Base-by-base conservation (phyloP, 306 rosid genomes). In the Ceratonia siliqua region DNA sequence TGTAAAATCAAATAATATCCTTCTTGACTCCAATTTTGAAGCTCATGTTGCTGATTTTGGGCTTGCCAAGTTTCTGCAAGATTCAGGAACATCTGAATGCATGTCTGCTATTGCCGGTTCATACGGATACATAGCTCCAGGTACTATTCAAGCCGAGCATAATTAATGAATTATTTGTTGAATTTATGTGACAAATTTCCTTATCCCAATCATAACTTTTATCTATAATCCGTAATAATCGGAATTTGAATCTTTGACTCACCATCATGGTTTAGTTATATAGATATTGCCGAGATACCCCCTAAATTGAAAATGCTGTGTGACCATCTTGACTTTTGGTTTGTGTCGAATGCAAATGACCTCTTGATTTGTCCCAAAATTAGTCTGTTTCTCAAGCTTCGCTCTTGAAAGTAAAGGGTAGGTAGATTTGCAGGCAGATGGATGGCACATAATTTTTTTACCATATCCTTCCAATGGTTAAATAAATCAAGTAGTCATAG, bases 31-130 rank as follows among this genome's bases (percentile, higher is more conserved):
- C 65, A 80, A 58, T 65, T 90, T 82, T 73, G 98, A 94, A 82
- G 98, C 98, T 42, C 98, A 94, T 71, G 98, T 94, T 74, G 98
- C 98, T 73, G 98, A 94, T 85, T 94, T 94, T 58, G 98, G 98
- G 61, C 97, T 94, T 35, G 98, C 98, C 80, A 94, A 94, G 89
- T 94, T 94, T 77, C 87, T 94, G 50, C 98, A 94, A 83, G 98
- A 94, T 75, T 94, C 98, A 1, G 98, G 98, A 45, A 91, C 98
- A 27, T 94, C 98, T 4, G 98, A 94, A 68, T 94, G 97, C 88
- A 94, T 94, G 98, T 94, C 98, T 20, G 98, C 96, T 25, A 94
- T 94, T 82, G 98, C 98, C 43, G 98, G 98, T 62, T 94, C 98
- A 48, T 94, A 94, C 52, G 98, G 98, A 79, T 94, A 94, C 85